A percentile compares a stretch with the other conserved stretches of the same genome.
phyloP scores from a whole-genome alignment of 2,329 filamentous ascomycete genomes.

The Conoideocrella luteorostrata region DNA sequence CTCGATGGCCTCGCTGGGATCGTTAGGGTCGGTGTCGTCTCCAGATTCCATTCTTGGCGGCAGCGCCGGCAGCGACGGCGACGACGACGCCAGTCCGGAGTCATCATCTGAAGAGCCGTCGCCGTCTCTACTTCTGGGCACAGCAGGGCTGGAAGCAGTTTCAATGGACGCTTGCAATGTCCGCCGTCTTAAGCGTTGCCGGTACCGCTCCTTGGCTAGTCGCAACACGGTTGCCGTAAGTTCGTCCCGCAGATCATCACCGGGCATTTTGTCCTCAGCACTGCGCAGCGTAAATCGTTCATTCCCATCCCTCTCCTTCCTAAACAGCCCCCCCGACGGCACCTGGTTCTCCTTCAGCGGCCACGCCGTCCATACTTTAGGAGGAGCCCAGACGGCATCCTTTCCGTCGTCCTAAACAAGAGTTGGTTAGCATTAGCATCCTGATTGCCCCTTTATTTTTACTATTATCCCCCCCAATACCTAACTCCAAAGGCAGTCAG shows the following conservation, averaged over 20 bases:
- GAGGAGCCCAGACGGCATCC: conserved; percentile 40
- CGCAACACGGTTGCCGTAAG: conserved; percentile 61
- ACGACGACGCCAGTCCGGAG: not conserved
- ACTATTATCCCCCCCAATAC: too few relatives aligned
- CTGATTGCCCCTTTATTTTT: too few relatives aligned
- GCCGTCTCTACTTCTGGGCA: not conserved
- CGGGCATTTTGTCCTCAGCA: conserved; percentile 39
- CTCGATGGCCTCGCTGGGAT: too few relatives aligned
- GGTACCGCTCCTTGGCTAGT: conserved; percentile 60
- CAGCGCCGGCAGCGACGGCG: too few relatives aligned
- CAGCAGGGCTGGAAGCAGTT: conserved; percentile 2
- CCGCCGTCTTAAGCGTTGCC: conserved; percentile 16
- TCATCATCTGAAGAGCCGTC: not conserved
- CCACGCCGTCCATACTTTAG: conserved; percentile 77
- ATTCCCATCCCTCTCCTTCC: conserved; percentile 37
- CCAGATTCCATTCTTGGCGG: too few relatives aligned
- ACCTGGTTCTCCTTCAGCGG: conserved; percentile 60
- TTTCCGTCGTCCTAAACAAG: conserved; percentile 20
- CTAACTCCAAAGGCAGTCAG: too few relatives aligned
- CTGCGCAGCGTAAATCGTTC: conserved; percentile 46
- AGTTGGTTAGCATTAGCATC: not conserved
- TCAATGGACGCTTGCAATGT: conserved; percentile 8
- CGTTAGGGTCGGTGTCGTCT: too few relatives aligned
- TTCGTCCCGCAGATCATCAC: conserved; percentile 61
- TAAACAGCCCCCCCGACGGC: conserved; percentile 49